phyloP scores from a whole-genome alignment of 73 alveolate genomes.

The Paramecium primaurelia region DNA sequence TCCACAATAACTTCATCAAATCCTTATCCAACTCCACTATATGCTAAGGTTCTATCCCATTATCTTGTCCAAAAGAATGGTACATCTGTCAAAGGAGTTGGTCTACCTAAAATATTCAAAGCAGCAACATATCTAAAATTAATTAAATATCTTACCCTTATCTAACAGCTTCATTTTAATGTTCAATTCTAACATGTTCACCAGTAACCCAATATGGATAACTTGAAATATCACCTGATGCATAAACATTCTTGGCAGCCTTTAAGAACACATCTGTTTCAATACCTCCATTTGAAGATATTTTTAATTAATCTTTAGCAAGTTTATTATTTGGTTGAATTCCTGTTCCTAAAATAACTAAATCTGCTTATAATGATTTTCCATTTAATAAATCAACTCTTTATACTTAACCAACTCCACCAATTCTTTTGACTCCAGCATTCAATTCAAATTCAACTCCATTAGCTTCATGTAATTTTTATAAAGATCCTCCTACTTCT shows the following conservation, averaged over 20 bases:
- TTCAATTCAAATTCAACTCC: constrained; percentile 69
- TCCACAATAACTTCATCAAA: constrained; percentile 56
- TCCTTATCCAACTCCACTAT: constrained; percentile 49
- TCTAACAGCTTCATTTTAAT: constrained; percentile 77
- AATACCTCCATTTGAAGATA: constrained; percentile 70
- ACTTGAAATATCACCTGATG: constrained; percentile 91
- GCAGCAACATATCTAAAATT: constrained; percentile 69
- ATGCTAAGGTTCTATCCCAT: constrained; percentile 55
- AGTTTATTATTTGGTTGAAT: constrained; percentile 68
- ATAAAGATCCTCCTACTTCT: constrained; percentile 70
- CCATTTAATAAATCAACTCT: constrained; percentile 73
- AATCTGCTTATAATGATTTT: constrained; percentile 72
- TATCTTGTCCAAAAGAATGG: constrained; percentile 92
- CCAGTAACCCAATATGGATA: constrained; percentile 80
- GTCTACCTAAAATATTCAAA: constrained; percentile 81
- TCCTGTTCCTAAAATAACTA: constrained; percentile 89
- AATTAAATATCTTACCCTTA: constrained; percentile 52
- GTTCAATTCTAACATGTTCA: constrained; percentile 80
- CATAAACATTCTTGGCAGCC: constrained; percentile 79
- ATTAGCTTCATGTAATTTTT: constrained; percentile 62
- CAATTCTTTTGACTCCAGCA: constrained; percentile 61
- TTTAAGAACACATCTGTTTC: constrained; percentile 73
- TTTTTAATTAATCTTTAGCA: constrained; percentile 57
- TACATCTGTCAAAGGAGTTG: constrained; percentile 69
- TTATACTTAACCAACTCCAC: constrained; percentile 63